Conservation (phyloP, 2,329 filamentous ascomycete genomes). For the Arthrobotrys sinensis region DNA sequence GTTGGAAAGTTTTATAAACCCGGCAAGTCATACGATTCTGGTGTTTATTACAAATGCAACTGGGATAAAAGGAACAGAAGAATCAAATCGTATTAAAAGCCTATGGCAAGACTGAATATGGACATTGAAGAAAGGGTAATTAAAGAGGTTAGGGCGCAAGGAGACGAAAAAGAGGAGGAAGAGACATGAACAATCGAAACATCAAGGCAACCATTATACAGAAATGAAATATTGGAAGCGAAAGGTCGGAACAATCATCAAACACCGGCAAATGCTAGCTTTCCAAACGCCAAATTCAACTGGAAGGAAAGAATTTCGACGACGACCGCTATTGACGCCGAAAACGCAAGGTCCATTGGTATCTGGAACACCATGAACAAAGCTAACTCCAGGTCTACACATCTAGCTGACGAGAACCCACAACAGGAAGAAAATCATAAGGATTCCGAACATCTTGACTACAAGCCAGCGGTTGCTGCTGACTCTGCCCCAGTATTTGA, state of each 20-base stretch:
- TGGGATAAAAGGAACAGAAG: neutral
- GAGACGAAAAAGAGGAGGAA: slow-evolving; percentile 40
- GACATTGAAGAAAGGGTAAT: slow-evolving; percentile 46
- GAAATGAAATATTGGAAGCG: slow-evolving; percentile 31
- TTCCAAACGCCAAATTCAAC: slow-evolving; percentile 55
- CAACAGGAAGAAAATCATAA: slow-evolving; percentile 65
- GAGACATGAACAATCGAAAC: slow-evolving; percentile 42
- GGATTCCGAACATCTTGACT: slow-evolving; percentile 77
- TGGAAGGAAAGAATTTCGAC: slow-evolving; percentile 38
- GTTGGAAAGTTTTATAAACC: slow-evolving; percentile 39
- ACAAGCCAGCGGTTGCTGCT: slow-evolving; percentile 96
- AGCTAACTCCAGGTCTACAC: slow-evolving; percentile 34
- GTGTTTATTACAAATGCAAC: slow-evolving; percentile 33
- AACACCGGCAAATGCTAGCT: slow-evolving; percentile 58
- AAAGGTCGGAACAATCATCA: slow-evolving; percentile 45
- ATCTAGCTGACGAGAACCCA: slow-evolving; percentile 65
- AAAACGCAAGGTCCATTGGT: slow-evolving; percentile 15
- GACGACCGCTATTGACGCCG: slow-evolving; percentile 17
- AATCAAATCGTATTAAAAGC: slow-evolving; percentile 48
- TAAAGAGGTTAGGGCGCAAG: slow-evolving; percentile 46
- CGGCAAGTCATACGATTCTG: slow-evolving; percentile 39
- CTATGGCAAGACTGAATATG: slow-evolving; percentile 39
- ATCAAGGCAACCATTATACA: slow-evolving; percentile 44
- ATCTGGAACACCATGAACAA: slow-evolving; percentile 35
- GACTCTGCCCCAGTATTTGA: slow-evolving; percentile 97